Conservation (phyloP, 306 rosid genomes). For the Vicia faba region DNA sequence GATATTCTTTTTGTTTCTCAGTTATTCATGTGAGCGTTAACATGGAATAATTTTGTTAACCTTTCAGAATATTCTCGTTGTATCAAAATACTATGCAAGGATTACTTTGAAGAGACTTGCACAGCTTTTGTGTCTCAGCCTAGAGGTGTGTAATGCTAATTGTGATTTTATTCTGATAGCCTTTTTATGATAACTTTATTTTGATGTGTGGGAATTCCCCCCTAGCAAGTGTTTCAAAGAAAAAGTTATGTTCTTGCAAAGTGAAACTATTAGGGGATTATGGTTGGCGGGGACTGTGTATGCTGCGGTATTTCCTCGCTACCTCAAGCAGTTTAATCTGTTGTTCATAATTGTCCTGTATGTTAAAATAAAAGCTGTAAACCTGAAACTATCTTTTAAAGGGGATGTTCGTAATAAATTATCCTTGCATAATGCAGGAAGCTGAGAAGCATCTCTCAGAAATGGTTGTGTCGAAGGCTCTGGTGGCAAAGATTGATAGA, state of each 20-base stretch:
- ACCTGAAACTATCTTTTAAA: neutral
- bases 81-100: constrained; percentile 76
- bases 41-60: constrained; percentile 1
- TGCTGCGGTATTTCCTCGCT: constrained; percentile 19
- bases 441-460: constrained; percentile 97
- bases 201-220: neutral
- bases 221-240: constrained; percentile 7
- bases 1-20: constrained; percentile 25
- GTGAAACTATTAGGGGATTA: constrained; percentile 4
- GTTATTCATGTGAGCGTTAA: constrained; percentile 26
- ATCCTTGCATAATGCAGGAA: constrained; percentile 52
- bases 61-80: constrained; percentile 84
- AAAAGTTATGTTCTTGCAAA: neutral
- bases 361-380: constrained; percentile 13
- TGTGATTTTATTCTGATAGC: constrained; percentile 14
- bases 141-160: constrained; percentile 60
- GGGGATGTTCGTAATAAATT: constrained; percentile 18
- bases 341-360: constrained; percentile 19
- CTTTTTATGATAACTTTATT: too few relatives aligned
- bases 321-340: neutral
- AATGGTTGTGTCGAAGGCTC: constrained; percentile 96
- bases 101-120: constrained; percentile 74
- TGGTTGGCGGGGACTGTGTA: constrained; percentile 5
- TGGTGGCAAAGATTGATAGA: constrained; percentile 90
- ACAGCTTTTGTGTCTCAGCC: constrained; percentile 70